Evolutionary conservation across 306 rosid species (phyloP), one percentile per base, ranked within the genome.

Genomic region (Acacia crassicarpa): DNA sequence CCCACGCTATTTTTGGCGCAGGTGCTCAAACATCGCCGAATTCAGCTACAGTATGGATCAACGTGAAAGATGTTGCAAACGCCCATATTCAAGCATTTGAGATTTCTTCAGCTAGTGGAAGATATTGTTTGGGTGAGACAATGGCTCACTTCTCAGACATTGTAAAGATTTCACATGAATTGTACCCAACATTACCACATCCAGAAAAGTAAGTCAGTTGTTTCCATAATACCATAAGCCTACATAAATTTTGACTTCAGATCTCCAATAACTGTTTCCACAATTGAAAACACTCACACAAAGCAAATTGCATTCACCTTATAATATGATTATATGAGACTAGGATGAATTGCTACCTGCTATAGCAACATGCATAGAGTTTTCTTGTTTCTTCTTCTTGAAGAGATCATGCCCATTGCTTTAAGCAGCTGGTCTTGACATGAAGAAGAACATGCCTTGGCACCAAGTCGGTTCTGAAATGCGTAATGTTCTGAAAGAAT

Each of bases 1-100:
- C 6, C 7, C 40, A 35, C 0, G 40, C 7, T 35, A 4, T 35
- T 65, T 80, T 76, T 40, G 69, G 70, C 83, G 85, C 86, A 91
- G 98, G 97, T 78, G 73, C 86, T 45, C 77, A 82, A 68, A 85
- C 86, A 54, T 91, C 78, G 85, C 88, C 82, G 14, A 92, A 94
- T 77, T n/a, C 1, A 8, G n/a, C 80, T 74, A 15, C 86, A 32
- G 71, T 45, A 66, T 66, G 71, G 71, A 9, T 66, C 22, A 66
- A 66, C 40, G 71, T 66, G 44, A 66, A 33, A 17, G 71, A 66
- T 33, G 45, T 66, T 16, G 71, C 71, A 66, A 66, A 33, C 33
- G 71, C 44, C 8, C 71, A 66, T 66, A 66, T 66, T 66, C 23
- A 33, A 8, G 44, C 71, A 33, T 66, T 32, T 66, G 71, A 66